Percentiles rank a stretch among this genome's conserved stretches.
These are phyloP conservation scores for Ulmus americana DNA, from an alignment of 331 rosid genomes.

Conservation along the genomic window DNA sequence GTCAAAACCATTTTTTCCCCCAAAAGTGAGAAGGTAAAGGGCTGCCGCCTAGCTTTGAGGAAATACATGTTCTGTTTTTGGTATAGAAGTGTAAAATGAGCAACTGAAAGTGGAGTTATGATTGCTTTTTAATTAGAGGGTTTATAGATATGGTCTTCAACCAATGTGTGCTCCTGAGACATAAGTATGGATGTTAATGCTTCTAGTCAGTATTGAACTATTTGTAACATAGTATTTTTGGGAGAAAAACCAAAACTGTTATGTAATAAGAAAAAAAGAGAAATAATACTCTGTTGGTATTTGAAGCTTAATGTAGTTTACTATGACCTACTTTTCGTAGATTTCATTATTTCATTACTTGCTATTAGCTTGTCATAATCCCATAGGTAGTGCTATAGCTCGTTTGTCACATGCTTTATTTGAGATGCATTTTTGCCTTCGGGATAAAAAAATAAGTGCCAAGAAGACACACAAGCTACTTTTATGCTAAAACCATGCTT, in stretches of 20 bases:
- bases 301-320: no score
- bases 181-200: constrained; percentile 8
- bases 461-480: background rate
- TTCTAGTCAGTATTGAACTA: constrained; percentile 12
- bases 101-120: constrained; percentile 5
- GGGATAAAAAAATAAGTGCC: no score
- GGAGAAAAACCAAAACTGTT: background rate
- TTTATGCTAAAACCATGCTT: background rate
- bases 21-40: constrained; percentile 75
- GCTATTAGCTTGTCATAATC: no score
- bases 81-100: constrained; percentile 18
- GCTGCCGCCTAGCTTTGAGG: constrained; percentile 29
- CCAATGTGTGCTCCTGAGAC: constrained; percentile 22
- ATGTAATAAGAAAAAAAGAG: background rate
- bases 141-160: constrained; percentile 10
- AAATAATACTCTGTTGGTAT: background rate
- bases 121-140: constrained; percentile 15
- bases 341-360: no score
- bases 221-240: background rate
- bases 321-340: no score
- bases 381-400: no score
- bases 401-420: no score
- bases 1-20: constrained; percentile 72
- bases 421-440: no score
- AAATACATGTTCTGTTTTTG: constrained; percentile 31